Base-by-base conservation (phyloP, 208 protist genomes). In the Wallacemonas sp. region DNA sequence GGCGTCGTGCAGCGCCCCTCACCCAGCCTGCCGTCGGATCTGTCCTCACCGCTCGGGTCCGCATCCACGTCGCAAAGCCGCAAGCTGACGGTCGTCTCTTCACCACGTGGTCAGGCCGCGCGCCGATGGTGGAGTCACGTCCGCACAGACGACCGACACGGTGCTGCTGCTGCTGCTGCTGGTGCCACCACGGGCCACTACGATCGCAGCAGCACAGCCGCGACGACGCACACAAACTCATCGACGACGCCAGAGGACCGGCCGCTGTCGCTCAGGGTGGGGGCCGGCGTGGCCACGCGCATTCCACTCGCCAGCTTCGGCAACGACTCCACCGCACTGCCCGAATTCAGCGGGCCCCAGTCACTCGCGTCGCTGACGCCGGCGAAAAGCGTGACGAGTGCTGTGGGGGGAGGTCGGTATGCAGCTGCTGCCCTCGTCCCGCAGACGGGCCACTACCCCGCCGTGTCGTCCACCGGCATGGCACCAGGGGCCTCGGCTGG, bases 321-420 rank as follows among this genome's bases (percentile, higher is more conserved):
- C 29, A 58, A 39, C 38, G 29, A 39, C 3, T 58, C 30, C 52
- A 21, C 52, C 3, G 16, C 30, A 21, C 52, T 58, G 52, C 30
- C 52, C 52, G 52, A 39, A n/a, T 58, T 58, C 52, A 39, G 52
- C 52, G 30, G 32, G 11, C 52, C 52, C 6, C 52, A 58, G 52
- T 33, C 52, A 2, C 30, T 58, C 52, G 52, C 30, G 14, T 58
- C 52, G 16, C 2, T 58, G 17, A 6, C 52, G 19, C 52, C 52
- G 16, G 52, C 30, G 14, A 58, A 41, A n/a, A 58, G 52, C 52
- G n/a, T n/a, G 30, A 55, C 47, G n/a, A n/a, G n/a, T n/a, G 44
- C 44, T 49, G 19, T 23, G 17, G 19, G 9, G 44, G 19, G 9
- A 14, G 36, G 36, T 41, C 43, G 43, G 17, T 6, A 19, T 3